Conservation (phyloP, 75 land plant genomes). For the Sequoia sempervirens region DNA sequence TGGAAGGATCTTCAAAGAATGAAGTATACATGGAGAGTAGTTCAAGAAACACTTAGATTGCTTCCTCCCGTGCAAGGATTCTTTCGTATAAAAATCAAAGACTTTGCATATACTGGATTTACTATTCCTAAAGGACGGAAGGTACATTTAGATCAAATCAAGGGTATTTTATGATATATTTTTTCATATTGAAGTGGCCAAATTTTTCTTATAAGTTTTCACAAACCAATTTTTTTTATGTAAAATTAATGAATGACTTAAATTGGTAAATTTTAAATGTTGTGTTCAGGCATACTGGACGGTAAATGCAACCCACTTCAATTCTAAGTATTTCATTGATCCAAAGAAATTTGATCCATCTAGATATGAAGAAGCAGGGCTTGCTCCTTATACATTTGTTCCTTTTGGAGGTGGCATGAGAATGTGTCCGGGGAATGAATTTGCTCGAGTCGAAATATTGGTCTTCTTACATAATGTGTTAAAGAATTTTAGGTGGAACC, state of each 20-base stretch:
- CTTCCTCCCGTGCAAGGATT: conserved; percentile 31
- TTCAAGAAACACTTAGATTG: conserved; percentile 39
- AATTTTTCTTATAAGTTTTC: background rate
- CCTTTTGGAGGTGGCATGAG: conserved; percentile 66
- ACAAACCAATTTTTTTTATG: background rate
- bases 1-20: conserved; percentile 42
- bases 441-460: conserved; percentile 42
- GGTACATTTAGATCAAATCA: conserved; percentile 10
- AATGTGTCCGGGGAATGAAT: conserved; percentile 51
- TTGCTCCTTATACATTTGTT: conserved; percentile 42
- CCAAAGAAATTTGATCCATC: conserved; percentile 53
- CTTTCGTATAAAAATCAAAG: conserved; percentile 32
- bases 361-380: conserved; percentile 33
- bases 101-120: conserved; percentile 44
- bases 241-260: background rate
- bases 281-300: conserved; percentile 33
- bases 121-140: conserved; percentile 62
- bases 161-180: background rate
- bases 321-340: conserved; percentile 35
- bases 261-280: background rate
- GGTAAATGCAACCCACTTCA: conserved; percentile 14
- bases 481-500: conserved; percentile 24
- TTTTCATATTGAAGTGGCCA: background rate
- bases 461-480: conserved; percentile 37
- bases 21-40: conserved; percentile 58